Base-by-base conservation (phyloP, 495 filamentous ascomycete genomes). In the Bathelium albidoporum region DNA sequence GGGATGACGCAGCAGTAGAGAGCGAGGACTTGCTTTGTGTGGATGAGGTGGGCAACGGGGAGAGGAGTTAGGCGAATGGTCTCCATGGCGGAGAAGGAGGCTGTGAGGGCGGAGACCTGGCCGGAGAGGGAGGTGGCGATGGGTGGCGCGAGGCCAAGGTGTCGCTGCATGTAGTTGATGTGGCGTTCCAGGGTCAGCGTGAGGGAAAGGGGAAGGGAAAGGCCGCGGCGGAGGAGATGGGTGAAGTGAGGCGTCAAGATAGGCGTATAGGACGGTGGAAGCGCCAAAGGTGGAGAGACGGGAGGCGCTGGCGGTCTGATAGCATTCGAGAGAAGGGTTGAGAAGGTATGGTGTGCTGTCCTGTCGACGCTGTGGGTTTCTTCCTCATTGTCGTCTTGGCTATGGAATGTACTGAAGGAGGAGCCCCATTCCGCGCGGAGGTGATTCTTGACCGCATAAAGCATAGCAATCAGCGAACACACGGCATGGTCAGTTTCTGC, bases 381-480 rank as follows among this genome's bases (percentile, higher is more conserved):
- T 18, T 55, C 7, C 12, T 3, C 49, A 9, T 55, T 24, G 20
- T 55, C 49, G 4, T 55, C 49, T 55, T 55, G 22, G 16, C 22
- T 29, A 16, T 29, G 49, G 49, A 55, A 9, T n/a, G 16, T 55
- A 24, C 49, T 55, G 49, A 55, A 55, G 49, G 83, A 81, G 0
- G 82, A 79, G 26, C 85, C 83, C 85, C 85, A 91, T 71, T 88
- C 87, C 0, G 86, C 85, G 53, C 88, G 82, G 0, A 91, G 76
- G 73, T 89, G 86, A 68, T 89, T 88, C 69, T 90, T 91, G 26
- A 88, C 80, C 0, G 87, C 85, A 65, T 85, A 90, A n/a, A 88
- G 81, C 20, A 91, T 83, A 1, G 86, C 88, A 65, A 90, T 79
- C 22, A 90, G 77, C 59, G 87, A 80, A 28, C 83, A 76, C 1